These are phyloP conservation scores for Fimicolochytrium jonesii DNA, from an alignment of 192 early-diverging fungal species.

Conservation along the genomic window DNA sequence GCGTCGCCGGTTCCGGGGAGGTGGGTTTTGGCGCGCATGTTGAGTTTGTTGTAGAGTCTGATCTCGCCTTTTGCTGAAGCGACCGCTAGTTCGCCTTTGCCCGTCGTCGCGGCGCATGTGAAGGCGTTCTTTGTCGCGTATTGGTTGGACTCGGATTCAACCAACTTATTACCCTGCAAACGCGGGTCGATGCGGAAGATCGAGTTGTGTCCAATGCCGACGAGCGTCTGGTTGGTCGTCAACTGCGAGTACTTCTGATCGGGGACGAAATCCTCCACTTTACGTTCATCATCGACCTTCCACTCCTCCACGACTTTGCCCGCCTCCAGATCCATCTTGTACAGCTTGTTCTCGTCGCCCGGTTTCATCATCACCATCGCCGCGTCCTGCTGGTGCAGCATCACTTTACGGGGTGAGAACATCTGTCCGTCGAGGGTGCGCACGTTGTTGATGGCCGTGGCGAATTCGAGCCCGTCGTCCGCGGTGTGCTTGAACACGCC, in stretches of 20 bases:
- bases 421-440: slow-evolving; percentile 49
- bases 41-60: slow-evolving; percentile 74
- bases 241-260: slow-evolving; percentile 74
- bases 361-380: slow-evolving; percentile 73
- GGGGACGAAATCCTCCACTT: slow-evolving; percentile 64
- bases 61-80: slow-evolving; percentile 85
- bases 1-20: slow-evolving; percentile 85
- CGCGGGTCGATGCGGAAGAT: slow-evolving; percentile 90
- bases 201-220: slow-evolving; percentile 78
- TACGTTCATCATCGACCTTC: slow-evolving; percentile 74
- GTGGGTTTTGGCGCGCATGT: slow-evolving; percentile 78
- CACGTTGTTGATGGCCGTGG: slow-evolving; percentile 77
- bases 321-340: slow-evolving; percentile 85
- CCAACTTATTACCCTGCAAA: slow-evolving; percentile 64
- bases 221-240: slow-evolving; percentile 68
- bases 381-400: slow-evolving; percentile 86
- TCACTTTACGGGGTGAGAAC: slow-evolving; percentile 70
- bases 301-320: slow-evolving; percentile 94
- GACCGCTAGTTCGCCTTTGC: slow-evolving; percentile 74
- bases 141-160: slow-evolving; percentile 62
- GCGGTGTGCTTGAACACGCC: slow-evolving; percentile 79
- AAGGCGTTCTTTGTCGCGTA: slow-evolving; percentile 70
- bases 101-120: slow-evolving; percentile 68
- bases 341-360: slow-evolving; percentile 66
- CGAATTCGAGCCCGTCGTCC: slow-evolving; percentile 68